These are phyloP conservation scores for Trypanosoma brucei DNA, from an alignment of 208 protist genomes.

Conservation along the genomic window DNA sequence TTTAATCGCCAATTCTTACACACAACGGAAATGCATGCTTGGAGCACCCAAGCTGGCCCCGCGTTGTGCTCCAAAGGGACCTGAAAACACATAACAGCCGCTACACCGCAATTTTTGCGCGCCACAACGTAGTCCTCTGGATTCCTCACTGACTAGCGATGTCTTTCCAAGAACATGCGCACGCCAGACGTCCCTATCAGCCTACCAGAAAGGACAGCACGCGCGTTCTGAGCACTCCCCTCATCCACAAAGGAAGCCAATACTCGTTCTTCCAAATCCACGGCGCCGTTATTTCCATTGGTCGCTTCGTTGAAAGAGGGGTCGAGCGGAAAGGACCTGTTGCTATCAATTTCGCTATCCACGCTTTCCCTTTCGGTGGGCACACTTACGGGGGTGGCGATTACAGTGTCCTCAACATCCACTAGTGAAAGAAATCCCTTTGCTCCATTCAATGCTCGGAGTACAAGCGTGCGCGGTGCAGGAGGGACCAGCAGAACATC, in stretches of 20 bases:
- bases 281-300: neutral
- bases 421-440: conserved; percentile 68
- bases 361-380: neutral
- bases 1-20: too few species aligned
- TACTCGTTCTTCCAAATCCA: conserved; percentile 8
- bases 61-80: too few species aligned
- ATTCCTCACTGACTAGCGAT: conserved; percentile 4
- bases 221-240: conserved; percentile 73
- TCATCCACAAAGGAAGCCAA: conserved; percentile 80
- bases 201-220: conserved; percentile 74
- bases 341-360: neutral
- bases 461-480: conserved; percentile 34
- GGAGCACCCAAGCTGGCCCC: too few species aligned
- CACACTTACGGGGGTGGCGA: neutral
- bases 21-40: too few species aligned
- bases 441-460: conserved; percentile 51
- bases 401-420: conserved; percentile 12
- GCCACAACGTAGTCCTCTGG: too few species aligned
- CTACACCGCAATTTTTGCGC: too few species aligned
- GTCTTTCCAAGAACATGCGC: conserved; percentile 74
- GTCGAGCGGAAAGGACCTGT: neutral
- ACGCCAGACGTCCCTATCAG: conserved; percentile 67
- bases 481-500: conserved; percentile 55
- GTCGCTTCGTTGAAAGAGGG: neutral
- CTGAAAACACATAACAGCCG: too few species aligned